Evolutionary conservation across 2,329 filamentous ascomycete genomes (phyloP), one percentile per base, ranked within the genome.

Genomic region (Aureobasidium pullulans): DNA sequence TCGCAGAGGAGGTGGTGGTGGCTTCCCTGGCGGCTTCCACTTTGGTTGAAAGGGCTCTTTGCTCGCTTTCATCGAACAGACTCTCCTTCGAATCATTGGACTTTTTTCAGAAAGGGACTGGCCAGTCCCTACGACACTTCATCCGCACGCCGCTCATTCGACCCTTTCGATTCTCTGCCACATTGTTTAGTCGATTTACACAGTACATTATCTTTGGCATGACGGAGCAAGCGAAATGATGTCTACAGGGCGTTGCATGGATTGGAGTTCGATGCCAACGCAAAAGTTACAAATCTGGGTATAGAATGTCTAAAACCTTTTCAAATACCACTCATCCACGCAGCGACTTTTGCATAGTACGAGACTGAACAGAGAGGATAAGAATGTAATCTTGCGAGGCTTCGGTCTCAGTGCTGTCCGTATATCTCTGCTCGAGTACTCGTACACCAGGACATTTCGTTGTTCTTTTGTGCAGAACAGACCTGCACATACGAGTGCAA

Each of bases 1-100:
- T 23, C 54, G 54, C 19, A 47, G 54, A 57, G 50, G 31, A 6
- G 42, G 43, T n/a, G 54, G 54, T 43, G 42, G 40, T 28, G 52
- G 52, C 32, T 56, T 56, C 52, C 52, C 52, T 46, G 52, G 52
- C 36, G 52, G 54, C 28, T 57, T 57, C 54, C 54, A 57, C 43
- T 57, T 57, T 28, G 54, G 54, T 48, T 57, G 40, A 57, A 36
- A 46, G 31, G 7, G 28, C 13, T 8, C 1, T 28, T 36, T 3
- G 6, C 16, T 23, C 23, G 50, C 19, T 28, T 11, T 23, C 9
- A 11, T 9, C 42, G 4, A 6, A 9, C 42, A 13, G 8, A 9
- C 34, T 36, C 34, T 29, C 23, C 6, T 10, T 39, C 34, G 34
- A 23, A 32, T 16, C 16, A 36, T 16, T 19, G 23, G 19, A 29